Evolutionary conservation across 2,329 filamentous ascomycete genomes (phyloP), one percentile per base, ranked within the genome.

Genomic region (Hypoxylon sp.): DNA sequence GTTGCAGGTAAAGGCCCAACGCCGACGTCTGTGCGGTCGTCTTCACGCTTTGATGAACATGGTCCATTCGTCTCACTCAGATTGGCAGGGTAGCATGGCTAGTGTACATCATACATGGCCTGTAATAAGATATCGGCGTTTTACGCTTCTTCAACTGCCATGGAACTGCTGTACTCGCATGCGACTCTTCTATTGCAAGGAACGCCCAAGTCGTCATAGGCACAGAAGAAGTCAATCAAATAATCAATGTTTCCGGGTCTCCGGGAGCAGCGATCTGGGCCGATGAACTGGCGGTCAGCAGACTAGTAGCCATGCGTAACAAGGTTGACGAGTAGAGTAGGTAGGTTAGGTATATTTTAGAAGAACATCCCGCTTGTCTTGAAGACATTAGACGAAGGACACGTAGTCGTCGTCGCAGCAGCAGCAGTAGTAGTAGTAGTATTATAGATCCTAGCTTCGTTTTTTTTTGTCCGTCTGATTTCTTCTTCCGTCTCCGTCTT

Each of bases 261-360:
- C 61, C 57, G 62, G 65, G 62, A 66, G 61, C 55, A 60, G 41
- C 48, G 51, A 59, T 63, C 55, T 63, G 61, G 63, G 59, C 55
- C 66, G 69, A 72, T 71, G 72, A 78, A 78, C 73, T 78, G 75
- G 76, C 76, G 76, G 75, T 78, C 75, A 78, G 67, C 75, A 77
- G 67, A 63, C 68, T 30, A 27, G 23, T 26, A 44, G 48, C 52
- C 49, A 67, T 69, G n/a, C n/a, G n/a, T n/a, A n/a, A n/a, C n/a
- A n/a, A n/a, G n/a, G n/a, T n/a, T n/a, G n/a, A 65, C 56, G 60
- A 34, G 34, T 34, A 31, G 42, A 15, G 26, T 46, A 47, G 12
- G 12, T 42, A 37, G 31, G 37, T 15, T 25, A 17, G 21, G 20
- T 30, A 12, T 20, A 25, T 35, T 25, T 35, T 44, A 30, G 30